Base-by-base conservation (phyloP, 2,329 filamentous ascomycete species). In the Diaporthe destruens region DNA sequence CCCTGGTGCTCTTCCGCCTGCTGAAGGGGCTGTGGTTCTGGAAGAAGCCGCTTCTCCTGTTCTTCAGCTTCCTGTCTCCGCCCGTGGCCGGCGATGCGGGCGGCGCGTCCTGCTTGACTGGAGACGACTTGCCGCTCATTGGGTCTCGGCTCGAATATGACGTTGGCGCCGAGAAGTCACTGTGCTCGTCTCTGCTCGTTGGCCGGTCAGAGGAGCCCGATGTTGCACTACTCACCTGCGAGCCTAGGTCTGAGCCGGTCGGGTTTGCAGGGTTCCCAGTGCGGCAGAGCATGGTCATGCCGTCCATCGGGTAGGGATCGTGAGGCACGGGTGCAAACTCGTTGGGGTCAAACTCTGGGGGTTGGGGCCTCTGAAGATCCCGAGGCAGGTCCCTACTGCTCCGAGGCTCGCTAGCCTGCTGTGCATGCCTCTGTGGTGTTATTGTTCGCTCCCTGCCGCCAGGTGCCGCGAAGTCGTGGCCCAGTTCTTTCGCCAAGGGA, bases 231-330 rank as follows among this genome's bases (percentile, higher is more conserved):
- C 81, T 81, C 20, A 79, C 79, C 34, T 85, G 82, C 6, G 84
- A 85, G 74, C 82, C 83, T 47, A 81, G 82, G 87, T 95, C 82
- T 84, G 89, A 83, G 92, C 91, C n/a, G 90, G 92, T 65, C 88
- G 88, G 74, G 29, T 72, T 73, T 4, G 91, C 93, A 51, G 93
- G 74, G n/a, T 72, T 73, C 5, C 91, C 93, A 51, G 93, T 91
- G 73, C 95, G 91, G 82, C 96, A 98, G 75, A 98, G 92, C 90
- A 98, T 97, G 0, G 96, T 98, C 95, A 98, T 98, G 6, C 95
- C 96, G 80, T 98, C 96, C 81, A 93, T 90, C 0, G 96, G 95
- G 80, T 98, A 98, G 12, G 96, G 94, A 77, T 98, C 97, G 78
- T 98, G 95, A 18, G 96, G 95, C 3, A 97, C 89, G 18, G 90